Evolutionary conservation across 108 stramenopile genomes (phyloP), one percentile per base, ranked within the genome.

Genomic region (Schizochytrium sp.): DNA sequence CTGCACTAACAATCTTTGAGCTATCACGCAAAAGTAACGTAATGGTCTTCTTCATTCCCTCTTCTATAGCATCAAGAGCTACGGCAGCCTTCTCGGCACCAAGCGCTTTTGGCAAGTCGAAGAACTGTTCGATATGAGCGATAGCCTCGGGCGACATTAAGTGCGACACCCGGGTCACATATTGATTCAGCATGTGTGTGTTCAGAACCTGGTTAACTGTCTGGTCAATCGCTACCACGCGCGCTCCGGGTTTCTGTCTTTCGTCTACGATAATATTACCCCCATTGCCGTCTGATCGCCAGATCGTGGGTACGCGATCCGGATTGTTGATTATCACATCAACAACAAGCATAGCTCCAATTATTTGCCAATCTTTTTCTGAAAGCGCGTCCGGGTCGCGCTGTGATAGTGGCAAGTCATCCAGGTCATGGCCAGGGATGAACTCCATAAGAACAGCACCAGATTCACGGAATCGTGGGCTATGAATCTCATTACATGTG

Each of bases 221-320:
- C 28, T 69, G 64, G 64, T 69, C 64, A 38, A 69, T 69, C 10
- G 64, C 64, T 44, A 69, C 64, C 1, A 69, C 28, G 28, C 64
- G 64, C 28, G 12, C 5, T 12, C 64, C 64, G 42, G 7, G 8
- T 38, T 8, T 38, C 40, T 44, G 64, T 38, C 64, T 38, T 7
- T 15, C 64, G 2, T 69, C 64, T 10, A 69, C 64, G 44, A 69
- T 69, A 44, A 69, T 38, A 44, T 69, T 69, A 15, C 64, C 64
- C 42, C 19, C 15, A 15, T 69, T 69, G 12, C 64, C 64, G 1
- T 69, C 64, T 38, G 64, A 69, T 8, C 64, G 64, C 64, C 64
- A 69, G 44, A 69, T 69, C 42, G 64, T 44, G 19, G 64, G 64
- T 44, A 69, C 64, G 28, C 64, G 64, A 44, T 69, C 64, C 42